Evolutionary conservation across 2,329 filamentous ascomycete genomes (phyloP).

Genomic region (Celoporthe dispersa): DNA sequence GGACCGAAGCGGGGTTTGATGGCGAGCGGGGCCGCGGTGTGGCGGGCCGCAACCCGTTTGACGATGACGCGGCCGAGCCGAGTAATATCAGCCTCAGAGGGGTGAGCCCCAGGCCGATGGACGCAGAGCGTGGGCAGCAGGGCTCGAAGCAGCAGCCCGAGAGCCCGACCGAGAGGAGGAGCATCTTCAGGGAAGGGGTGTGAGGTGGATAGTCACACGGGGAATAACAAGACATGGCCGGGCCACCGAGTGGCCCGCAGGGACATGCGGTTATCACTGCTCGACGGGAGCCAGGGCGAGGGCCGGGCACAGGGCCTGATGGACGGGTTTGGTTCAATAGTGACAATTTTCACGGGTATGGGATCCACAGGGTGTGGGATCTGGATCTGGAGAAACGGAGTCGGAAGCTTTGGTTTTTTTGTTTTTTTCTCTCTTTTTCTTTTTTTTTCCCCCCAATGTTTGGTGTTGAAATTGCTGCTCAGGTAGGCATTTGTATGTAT

Average conservation of each 20-base stretch:
- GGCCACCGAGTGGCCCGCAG: neutral
- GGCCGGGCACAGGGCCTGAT: neutral
- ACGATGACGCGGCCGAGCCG: slow-evolving; percentile 64
- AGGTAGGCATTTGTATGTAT: neutral
- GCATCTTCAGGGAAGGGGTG: slow-evolving; percentile 72
- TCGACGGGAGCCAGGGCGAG: neutral
- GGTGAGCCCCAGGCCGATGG: slow-evolving; percentile 76
- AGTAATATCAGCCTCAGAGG: slow-evolving; percentile 68
- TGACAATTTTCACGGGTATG: slow-evolving; percentile 18
- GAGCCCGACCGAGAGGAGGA: slow-evolving; percentile 70
- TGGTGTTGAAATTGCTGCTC: neutral
- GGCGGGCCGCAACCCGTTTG: slow-evolving; percentile 67
- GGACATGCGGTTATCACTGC: neutral
- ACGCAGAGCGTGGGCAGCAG: slow-evolving; percentile 44
- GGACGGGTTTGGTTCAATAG: neutral
- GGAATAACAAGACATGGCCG: neutral
- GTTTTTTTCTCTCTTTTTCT: neutral
- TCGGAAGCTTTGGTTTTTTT: neutral
- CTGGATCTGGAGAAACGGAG: slow-evolving; percentile 3
- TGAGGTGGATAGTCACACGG: too few species aligned
- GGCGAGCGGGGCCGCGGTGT: slow-evolving; percentile 50
- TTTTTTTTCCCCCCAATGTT: neutral
- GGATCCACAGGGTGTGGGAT: neutral
- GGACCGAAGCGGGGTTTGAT: slow-evolving; percentile 32
- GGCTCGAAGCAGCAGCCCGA: slow-evolving; percentile 45